Evolutionary conservation across 139 green algal species (phyloP).

Genomic region (Pycnococcus provasolii): DNA sequence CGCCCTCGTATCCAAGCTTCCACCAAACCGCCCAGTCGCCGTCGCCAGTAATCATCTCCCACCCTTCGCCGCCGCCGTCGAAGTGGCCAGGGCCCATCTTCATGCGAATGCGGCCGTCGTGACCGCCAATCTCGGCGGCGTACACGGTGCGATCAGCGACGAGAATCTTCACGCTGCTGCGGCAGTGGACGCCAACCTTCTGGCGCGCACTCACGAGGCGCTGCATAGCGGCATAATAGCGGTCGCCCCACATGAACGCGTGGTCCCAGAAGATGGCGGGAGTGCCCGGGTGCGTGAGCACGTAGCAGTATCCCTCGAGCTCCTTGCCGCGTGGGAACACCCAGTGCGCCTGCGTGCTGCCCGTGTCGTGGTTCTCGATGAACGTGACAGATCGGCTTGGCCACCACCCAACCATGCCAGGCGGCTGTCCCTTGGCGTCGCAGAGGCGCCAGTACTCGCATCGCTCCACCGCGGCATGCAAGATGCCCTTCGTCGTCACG

Average conservation of each 20-base stretch:
- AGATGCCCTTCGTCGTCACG: constrained; percentile 48
- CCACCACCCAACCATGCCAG: constrained; percentile 36
- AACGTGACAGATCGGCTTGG: constrained; percentile 34
- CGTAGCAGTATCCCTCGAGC: constrained; percentile 41
- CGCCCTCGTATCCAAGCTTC: too few relatives aligned
- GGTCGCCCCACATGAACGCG: constrained; percentile 24
- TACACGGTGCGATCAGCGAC: constrained; percentile 29
- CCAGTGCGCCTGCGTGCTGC: constrained; percentile 38
- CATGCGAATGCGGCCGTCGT: neutral
- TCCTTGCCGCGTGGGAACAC: constrained; percentile 23
- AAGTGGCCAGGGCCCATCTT: constrained; percentile 20
- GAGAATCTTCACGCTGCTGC: constrained; percentile 33
- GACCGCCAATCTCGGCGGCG: constrained; percentile 30
- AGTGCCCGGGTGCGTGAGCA: constrained; percentile 44
- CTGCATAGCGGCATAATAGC: constrained; percentile 22
- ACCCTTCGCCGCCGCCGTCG: too few relatives aligned
- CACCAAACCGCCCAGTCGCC: too few relatives aligned
- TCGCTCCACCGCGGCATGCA: constrained; percentile 26
- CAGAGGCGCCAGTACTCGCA: constrained; percentile 31
- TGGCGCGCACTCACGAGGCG: constrained; percentile 33
- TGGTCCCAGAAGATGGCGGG: constrained; percentile 50
- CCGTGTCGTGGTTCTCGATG: constrained; percentile 35
- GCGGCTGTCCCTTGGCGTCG: constrained; percentile 25
- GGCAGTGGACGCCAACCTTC: constrained; percentile 26
- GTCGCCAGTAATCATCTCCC: too few relatives aligned